Evolutionary conservation across 495 filamentous ascomycete genomes (phyloP).

Genomic region (Penicillium argentinense): DNA sequence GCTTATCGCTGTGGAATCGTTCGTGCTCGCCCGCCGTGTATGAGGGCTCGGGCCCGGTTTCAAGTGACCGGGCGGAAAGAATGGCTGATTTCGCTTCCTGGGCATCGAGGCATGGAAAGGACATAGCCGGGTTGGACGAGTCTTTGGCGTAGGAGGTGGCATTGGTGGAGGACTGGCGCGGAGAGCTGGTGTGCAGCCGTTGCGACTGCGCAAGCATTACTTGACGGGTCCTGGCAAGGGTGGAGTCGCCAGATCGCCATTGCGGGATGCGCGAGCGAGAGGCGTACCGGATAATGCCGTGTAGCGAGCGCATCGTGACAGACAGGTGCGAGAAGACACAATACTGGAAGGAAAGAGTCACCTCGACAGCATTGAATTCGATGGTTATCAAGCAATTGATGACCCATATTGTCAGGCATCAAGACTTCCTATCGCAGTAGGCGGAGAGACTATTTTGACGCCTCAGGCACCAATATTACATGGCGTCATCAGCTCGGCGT

Average conservation of each 20-base stretch:
- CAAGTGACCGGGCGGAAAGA: conserved; percentile 69
- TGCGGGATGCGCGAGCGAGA: conserved; percentile 19
- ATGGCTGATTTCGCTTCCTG: conserved; percentile 79
- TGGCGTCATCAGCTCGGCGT: conserved; percentile 14
- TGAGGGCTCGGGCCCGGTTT: conserved; percentile 84
- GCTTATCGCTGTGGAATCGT: conserved; percentile 67
- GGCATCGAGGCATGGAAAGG: conserved; percentile 93
- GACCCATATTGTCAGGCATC: background rate
- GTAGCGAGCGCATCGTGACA: conserved; percentile 27
- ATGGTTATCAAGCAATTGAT: background rate
- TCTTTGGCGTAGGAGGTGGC: conserved; percentile 30
- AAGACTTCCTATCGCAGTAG: conserved; percentile 18
- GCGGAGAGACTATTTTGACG: conserved; percentile 13
- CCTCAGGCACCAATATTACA: conserved; percentile 15
- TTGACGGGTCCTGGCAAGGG: conserved; percentile 20
- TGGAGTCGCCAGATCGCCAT: conserved; percentile 17
- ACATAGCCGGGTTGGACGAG: conserved; percentile 84
- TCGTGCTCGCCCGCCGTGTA: conserved; percentile 86
- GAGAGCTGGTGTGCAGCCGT: conserved; percentile 25
- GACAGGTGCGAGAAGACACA: too few relatives aligned
- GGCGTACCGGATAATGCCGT: conserved; percentile 22
- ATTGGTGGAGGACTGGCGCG: conserved; percentile 30
- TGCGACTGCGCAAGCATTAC: conserved; percentile 20
- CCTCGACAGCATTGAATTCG: background rate
- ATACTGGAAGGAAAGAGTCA: background rate